These are phyloP conservation scores for Drechslerella dactyloides DNA, from an alignment of 2,329 filamentous ascomycete genomes.

Conservation along the genomic window DNA sequence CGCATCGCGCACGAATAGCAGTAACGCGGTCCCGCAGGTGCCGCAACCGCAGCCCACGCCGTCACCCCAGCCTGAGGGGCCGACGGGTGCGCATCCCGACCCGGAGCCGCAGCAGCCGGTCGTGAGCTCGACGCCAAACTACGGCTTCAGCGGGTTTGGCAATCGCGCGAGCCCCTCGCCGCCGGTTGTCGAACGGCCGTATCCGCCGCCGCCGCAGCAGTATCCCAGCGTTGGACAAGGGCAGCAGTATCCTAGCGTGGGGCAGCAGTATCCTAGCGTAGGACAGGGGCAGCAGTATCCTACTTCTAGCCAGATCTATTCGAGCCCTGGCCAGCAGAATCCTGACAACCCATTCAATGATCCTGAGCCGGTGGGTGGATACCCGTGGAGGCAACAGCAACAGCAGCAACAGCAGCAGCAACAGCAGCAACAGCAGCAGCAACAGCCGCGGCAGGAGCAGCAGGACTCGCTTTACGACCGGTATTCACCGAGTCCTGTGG, in stretches of 20 bases:
- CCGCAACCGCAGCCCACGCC: slow-evolving; percentile 14
- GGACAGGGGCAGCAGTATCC: too few species aligned
- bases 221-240: neutral
- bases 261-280: too few species aligned
- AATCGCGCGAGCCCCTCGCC: slow-evolving; percentile 28
- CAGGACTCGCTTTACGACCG: slow-evolving; percentile 18
- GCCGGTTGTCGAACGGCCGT: slow-evolving; percentile 17
- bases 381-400: slow-evolving; percentile 21
- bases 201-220: slow-evolving; percentile 25
- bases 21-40: slow-evolving; percentile 33
- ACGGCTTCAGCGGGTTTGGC: slow-evolving; percentile 36
- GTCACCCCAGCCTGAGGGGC: slow-evolving; percentile 30
- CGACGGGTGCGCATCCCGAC: slow-evolving; percentile 5
- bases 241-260: too few species aligned
- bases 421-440: slow-evolving; percentile 4
- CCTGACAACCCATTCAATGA: slow-evolving; percentile 42
- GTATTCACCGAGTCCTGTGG: slow-evolving; percentile 41
- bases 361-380: slow-evolving; percentile 19
- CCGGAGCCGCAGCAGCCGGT: neutral
- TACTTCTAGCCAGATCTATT: too few species aligned
- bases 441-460: neutral
- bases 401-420: slow-evolving; percentile 4
- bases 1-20: slow-evolving; percentile 30
- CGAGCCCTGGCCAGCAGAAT: too few species aligned
- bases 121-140: slow-evolving; percentile 9